phyloP scores from a whole-genome alignment of 2,329 filamentous ascomycete species.

The Aspergillus sp. region DNA sequence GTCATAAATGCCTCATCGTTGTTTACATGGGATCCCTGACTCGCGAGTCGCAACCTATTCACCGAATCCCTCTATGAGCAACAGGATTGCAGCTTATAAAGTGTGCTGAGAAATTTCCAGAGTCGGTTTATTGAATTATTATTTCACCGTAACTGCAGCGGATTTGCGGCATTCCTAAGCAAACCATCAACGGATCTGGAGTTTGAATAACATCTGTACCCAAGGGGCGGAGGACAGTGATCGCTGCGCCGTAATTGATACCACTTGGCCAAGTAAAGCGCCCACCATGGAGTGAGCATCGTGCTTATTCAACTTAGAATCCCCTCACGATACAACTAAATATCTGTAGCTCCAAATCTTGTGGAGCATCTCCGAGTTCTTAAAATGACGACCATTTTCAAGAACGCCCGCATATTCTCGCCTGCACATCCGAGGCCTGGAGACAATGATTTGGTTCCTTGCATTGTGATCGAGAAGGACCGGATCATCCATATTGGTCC shows the following conservation, averaged over 20 bases:
- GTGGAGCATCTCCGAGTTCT: background rate
- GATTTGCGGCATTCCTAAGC: background rate
- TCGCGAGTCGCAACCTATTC: background rate
- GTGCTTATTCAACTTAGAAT: background rate
- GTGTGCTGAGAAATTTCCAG: too few relatives aligned
- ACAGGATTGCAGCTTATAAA: too few relatives aligned
- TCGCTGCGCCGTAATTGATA: background rate
- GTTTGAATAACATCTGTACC: too few relatives aligned
- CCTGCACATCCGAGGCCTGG: background rate
- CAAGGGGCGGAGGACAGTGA: too few relatives aligned
- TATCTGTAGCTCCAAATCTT: background rate
- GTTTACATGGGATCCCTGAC: background rate
- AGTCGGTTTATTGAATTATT: background rate
- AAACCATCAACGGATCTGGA: background rate
- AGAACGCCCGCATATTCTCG: background rate
- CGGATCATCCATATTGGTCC: conserved; percentile 43
- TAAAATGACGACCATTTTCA: conserved; percentile 3
- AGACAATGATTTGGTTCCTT: background rate
- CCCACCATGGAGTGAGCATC: background rate
- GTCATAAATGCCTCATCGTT: background rate
- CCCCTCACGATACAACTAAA: background rate
- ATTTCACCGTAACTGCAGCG: background rate
- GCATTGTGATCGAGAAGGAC: conserved; percentile 41
- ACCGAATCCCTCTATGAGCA: background rate
- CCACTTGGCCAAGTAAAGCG: background rate